These are phyloP conservation scores for Gaultheria prostrata DNA, from an alignment of 148 eudicot genomes.

Conservation along the genomic window DNA sequence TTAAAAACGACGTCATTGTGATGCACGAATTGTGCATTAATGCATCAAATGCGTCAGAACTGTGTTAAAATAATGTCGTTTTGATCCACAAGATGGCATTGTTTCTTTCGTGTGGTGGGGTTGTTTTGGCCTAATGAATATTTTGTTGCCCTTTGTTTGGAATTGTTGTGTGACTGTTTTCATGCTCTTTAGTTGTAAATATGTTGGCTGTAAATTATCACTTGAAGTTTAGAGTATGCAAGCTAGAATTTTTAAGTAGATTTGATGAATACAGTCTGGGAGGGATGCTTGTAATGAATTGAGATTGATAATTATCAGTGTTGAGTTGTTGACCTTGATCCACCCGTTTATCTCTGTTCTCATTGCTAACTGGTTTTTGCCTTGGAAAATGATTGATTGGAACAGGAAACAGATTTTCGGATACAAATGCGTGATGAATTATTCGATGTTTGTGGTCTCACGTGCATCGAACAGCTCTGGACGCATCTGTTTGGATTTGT, in stretches of 20 bases:
- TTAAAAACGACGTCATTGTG: background rate
- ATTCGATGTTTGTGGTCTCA: too few relatives aligned
- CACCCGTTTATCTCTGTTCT: background rate
- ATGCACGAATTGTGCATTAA: background rate
- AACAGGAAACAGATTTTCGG: too few relatives aligned
- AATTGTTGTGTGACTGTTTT: background rate
- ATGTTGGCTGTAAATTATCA: background rate
- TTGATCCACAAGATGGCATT: background rate
- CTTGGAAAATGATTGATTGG: too few relatives aligned
- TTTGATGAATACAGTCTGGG: constrained; percentile 1
- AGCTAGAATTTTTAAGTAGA: background rate
- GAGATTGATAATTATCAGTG: background rate
- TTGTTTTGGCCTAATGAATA: constrained; percentile 4
- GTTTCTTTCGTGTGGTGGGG: background rate
- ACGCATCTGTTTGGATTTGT: background rate
- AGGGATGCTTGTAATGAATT: background rate
- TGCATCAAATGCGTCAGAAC: background rate
- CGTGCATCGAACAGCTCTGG: background rate
- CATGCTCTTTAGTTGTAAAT: constrained; percentile 1
- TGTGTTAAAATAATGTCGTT: background rate
- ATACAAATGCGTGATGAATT: too few relatives aligned
- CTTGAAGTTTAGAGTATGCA: background rate
- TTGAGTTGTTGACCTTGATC: background rate
- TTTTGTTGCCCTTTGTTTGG: background rate
- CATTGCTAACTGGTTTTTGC: too few relatives aligned